phyloP scores from a whole-genome alignment of 2,329 filamentous ascomycete genomes.

The Trichophaea hybrida region DNA sequence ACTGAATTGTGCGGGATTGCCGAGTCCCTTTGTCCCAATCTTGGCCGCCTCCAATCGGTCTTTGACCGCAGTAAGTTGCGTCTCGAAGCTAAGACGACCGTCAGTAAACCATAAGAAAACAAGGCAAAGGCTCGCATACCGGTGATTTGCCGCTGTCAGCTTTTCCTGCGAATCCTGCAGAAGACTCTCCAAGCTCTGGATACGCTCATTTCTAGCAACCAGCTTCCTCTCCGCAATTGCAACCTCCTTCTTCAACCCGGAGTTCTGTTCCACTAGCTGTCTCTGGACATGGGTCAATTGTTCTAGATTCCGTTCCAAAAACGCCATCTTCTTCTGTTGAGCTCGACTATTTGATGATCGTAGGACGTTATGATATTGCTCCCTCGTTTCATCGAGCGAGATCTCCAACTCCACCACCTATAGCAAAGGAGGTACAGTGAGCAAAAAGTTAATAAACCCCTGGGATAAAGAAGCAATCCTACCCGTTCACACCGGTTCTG shows the following conservation, averaged over 20 bases:
- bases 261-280: slow-evolving; percentile 96
- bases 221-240: slow-evolving; percentile 96
- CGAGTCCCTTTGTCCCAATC: slow-evolving; percentile 70
- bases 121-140: slow-evolving; percentile 45
- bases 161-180: slow-evolving; percentile 98
- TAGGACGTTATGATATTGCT: slow-evolving; percentile 98
- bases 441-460: slow-evolving; percentile 27
- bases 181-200: slow-evolving; percentile 80
- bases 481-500: slow-evolving; percentile 93
- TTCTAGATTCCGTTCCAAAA: slow-evolving; percentile 93
- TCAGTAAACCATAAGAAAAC: slow-evolving; percentile 13
- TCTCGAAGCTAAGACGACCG: slow-evolving; percentile 60
- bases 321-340: slow-evolving; percentile 99
- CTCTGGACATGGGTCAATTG: slow-evolving; percentile 94
- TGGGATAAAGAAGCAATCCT: slow-evolving; percentile 10
- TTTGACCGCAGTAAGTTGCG: slow-evolving; percentile 91
- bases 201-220: slow-evolving; percentile 90
- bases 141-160: slow-evolving; percentile 88
- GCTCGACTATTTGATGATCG: slow-evolving; percentile 94
- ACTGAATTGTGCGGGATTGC: slow-evolving; percentile 53
- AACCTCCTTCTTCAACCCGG: slow-evolving; percentile 94
- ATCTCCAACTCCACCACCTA: slow-evolving; percentile 86
- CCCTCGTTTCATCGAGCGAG: slow-evolving; percentile 86
- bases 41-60: slow-evolving; percentile 94
- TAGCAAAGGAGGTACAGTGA: background rate